Percentiles rank a stretch among this genome's conserved stretches.
Conservation (phyloP, 23 red algal genomes). For the Gracilariopsis chorda region DNA sequence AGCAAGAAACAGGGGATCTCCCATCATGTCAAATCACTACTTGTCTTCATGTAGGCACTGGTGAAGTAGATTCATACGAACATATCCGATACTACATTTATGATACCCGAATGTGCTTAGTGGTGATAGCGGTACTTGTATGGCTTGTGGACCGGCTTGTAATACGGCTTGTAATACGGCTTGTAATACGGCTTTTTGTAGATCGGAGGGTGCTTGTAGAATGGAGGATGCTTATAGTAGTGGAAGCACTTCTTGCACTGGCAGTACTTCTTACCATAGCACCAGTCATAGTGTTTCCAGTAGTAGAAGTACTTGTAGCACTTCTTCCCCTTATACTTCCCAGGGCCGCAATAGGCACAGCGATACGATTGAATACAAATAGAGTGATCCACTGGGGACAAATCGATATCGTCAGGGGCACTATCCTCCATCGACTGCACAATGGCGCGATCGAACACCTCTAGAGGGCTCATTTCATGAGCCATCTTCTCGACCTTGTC, state of each 20-base stretch:
- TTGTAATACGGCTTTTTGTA: background rate
- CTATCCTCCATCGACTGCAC: too few relatives aligned
- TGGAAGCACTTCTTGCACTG: background rate
- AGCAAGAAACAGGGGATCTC: too few relatives aligned
- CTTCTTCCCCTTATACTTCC: background rate
- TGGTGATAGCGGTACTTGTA: too few relatives aligned
- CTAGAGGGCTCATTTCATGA: background rate
- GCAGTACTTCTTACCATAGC: background rate
- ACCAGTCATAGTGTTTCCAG: background rate
- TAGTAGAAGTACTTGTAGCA: background rate
- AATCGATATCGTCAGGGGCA: background rate
- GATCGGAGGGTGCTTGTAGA: background rate
- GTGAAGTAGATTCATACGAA: too few relatives aligned
- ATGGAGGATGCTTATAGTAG: background rate
- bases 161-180: too few relatives aligned
- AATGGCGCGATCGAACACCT: too few relatives aligned
- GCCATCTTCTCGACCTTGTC: background rate
- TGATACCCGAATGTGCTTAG: too few relatives aligned
- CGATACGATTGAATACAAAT: background rate
- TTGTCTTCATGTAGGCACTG: too few relatives aligned
- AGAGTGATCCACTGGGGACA: background rate
- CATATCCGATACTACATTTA: too few relatives aligned
- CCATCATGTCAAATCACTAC: too few relatives aligned
- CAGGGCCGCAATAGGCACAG: background rate
- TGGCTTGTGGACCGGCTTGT: too few relatives aligned